These are phyloP conservation scores for Seiridium cupressi DNA, from an alignment of 2,329 filamentous ascomycete genomes.

Conservation along the genomic window DNA sequence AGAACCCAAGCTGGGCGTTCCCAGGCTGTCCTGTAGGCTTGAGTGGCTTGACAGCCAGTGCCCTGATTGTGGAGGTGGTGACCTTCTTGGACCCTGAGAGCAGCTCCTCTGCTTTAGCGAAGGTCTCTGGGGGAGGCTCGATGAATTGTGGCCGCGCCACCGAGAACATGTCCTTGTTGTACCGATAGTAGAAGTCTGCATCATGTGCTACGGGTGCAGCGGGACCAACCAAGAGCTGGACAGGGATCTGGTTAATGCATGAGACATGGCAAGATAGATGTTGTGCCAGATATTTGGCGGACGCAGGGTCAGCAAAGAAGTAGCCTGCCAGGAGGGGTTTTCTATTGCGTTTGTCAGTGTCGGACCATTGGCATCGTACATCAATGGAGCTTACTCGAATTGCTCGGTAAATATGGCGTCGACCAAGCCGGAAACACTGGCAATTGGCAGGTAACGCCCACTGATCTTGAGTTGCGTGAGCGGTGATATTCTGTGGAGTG, in stretches of 20 bases:
- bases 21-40: conserved; percentile 31
- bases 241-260: conserved; percentile 57
- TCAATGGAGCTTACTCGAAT: conserved; percentile 16
- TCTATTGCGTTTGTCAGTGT: conserved; percentile 4
- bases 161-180: conserved; percentile 42
- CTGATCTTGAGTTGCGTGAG: conserved; percentile 22
- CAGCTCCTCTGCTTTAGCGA: conserved; percentile 15
- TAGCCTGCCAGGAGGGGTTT: conserved; percentile 44
- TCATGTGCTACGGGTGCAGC: conserved; percentile 29
- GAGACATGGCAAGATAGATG: conserved; percentile 49
- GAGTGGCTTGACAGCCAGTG: conserved; percentile 22
- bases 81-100: conserved; percentile 17
- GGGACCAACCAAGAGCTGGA: conserved; percentile 46
- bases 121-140: conserved; percentile 13
- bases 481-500: conserved; percentile 14
- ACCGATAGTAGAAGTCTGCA: conserved; percentile 31
- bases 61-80: conserved; percentile 13
- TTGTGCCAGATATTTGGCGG: conserved; percentile 59
- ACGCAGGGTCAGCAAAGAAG: conserved; percentile 45
- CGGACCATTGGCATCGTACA: fast-evolving
- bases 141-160: conserved; percentile 41
- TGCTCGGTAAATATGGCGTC: conserved; percentile 24
- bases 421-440: conserved; percentile 23
- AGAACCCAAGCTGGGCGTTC: conserved; percentile 40
- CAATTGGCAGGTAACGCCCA: conserved; percentile 23